phyloP scores from a whole-genome alignment of 306 rosid species.

The Gillenia trifoliata region DNA sequence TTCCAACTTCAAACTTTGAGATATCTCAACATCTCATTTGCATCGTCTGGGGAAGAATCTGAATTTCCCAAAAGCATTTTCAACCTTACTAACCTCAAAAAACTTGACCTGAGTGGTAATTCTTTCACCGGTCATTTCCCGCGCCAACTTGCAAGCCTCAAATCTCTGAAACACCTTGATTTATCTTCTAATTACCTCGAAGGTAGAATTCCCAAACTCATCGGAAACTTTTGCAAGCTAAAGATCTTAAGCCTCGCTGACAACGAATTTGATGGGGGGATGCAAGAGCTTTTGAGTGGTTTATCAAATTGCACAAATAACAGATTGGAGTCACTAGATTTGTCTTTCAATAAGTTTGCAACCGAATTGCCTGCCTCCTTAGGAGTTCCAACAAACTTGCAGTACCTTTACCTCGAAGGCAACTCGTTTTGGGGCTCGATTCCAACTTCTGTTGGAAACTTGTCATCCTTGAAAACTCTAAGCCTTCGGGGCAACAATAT shows the following conservation, averaged over 20 bases:
- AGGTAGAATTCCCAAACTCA: background rate
- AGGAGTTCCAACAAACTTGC: conserved; percentile 2
- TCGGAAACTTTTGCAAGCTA: background rate
- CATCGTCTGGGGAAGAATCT: background rate
- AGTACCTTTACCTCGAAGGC: background rate
- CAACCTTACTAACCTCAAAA: conserved; percentile 3
- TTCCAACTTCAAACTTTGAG: background rate
- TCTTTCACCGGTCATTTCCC: background rate
- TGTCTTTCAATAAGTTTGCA: background rate
- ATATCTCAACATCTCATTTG: background rate
- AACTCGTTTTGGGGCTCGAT: conserved; percentile 23
- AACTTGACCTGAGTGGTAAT: background rate
- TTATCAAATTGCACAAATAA: background rate
- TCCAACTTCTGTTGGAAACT: conserved; percentile 25
- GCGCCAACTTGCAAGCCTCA: background rate
- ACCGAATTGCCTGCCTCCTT: conserved; percentile 19
- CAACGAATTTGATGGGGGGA: background rate
- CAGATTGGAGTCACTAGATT: background rate
- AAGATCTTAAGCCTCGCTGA: background rate
- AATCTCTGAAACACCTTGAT: background rate
- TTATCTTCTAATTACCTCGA: fast-evolving
- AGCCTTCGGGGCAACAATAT: background rate
- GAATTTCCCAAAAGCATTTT: conserved; percentile 17
- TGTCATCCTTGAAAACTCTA: background rate
- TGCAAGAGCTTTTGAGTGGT: background rate